These are phyloP conservation scores for Ricinus communis DNA, from an alignment of 345 rosid species.

Conservation along the genomic window DNA sequence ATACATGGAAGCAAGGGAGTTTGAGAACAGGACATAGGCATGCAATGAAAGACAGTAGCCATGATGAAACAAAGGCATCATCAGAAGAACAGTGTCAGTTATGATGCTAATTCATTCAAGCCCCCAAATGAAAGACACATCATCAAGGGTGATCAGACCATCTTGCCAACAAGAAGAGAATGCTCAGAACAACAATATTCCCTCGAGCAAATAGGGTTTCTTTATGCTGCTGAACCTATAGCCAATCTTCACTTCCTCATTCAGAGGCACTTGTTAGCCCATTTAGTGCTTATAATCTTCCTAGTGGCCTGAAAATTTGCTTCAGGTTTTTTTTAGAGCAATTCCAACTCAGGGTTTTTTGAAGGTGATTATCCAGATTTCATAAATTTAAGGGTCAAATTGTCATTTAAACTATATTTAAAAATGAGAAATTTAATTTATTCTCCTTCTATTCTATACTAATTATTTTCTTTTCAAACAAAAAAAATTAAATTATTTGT, in stretches of 20 bases:
- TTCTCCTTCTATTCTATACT: no score
- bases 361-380: no score
- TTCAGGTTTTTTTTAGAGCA: conserved; percentile 28
- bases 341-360: conserved; percentile 50
- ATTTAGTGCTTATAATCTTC: conserved; percentile 58
- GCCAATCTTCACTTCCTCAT: conserved; percentile 32
- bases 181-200: conserved; percentile 8
- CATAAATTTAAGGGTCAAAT: no score
- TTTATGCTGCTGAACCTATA: conserved; percentile 25
- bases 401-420: no score
- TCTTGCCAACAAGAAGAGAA: conserved; percentile 26
- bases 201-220: conserved; percentile 26
- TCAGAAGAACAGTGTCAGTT: conserved; percentile 44
- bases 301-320: conserved; percentile 31
- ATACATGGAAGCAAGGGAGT: conserved; percentile 36
- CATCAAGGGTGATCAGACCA: conserved; percentile 27
- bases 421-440: no score
- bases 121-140: conserved; percentile 28
- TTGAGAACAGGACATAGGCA: conserved; percentile 20
- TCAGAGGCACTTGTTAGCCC: conserved; percentile 73
- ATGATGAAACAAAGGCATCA: conserved; percentile 47
- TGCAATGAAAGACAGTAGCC: conserved; percentile 34
- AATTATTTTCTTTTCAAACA: no score
- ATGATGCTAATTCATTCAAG: conserved; percentile 34
- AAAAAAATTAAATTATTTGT: no score